Base-by-base conservation (phyloP, 306 rosid species). In the Vachellia collinsii region DNA sequence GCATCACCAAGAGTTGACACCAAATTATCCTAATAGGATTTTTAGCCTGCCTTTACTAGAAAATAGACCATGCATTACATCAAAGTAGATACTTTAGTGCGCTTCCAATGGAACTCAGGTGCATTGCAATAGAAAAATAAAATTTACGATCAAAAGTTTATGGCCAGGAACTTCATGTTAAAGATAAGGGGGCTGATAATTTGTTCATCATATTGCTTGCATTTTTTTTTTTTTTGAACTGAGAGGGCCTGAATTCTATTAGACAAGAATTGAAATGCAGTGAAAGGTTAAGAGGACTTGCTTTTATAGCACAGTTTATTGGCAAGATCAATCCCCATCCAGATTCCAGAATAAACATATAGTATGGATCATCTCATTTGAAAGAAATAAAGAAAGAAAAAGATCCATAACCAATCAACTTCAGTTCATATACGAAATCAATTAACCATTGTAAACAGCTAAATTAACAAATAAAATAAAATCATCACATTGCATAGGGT, bases 1-100 rank as follows among this genome's bases (percentile, higher is more conserved):
- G 66, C 14, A 61, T 61, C 73, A 20, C 29, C 22, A 42, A 68
- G 73, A 66, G 48, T 38, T 66, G 72, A 38, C 29, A 41, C 73
- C 3, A 42, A 42, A 68, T 5, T 3, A 42, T n/a, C 37, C 43
- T 16, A 25, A 75, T 11, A 56, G 39, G 9, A 41, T 13, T 58
- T 58, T 14, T 58, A 7, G 69, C 53, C 42, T 7, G 51, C 25
- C 68, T 22, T 20, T 41, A 4, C 14, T 12, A 11, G 62, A 58
- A 41, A 75, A 54, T 37, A 41, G 44, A 54, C 43, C 67, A 73
- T 3, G 23, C 4, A 74, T 58, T 56, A 75, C 56, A 42, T 14
- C 8, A 58, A 7, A 75, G 10, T 10, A 39, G 36, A 58, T 75
- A 46, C 22, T 39, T 23, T 23, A 13, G 69, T 3, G 11, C 59